Percentiles rank a stretch among this genome's conserved stretches.
phyloP scores from a whole-genome alignment of 805 yeast genomes.

The Pichia phayaonensis region DNA sequence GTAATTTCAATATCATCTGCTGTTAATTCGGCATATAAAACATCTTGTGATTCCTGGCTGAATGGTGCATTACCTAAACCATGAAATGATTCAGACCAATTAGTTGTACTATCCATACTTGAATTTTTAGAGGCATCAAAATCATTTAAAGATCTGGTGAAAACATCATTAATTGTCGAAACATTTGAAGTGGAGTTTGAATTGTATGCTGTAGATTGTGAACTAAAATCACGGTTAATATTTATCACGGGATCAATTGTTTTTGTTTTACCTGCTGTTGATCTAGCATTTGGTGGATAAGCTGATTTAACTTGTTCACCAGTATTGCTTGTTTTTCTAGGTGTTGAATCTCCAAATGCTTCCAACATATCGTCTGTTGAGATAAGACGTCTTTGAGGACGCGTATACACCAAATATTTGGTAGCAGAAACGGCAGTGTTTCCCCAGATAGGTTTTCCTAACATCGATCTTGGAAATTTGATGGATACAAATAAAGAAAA shows the following conservation, averaged over 20 bases:
- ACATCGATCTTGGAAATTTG: not conserved
- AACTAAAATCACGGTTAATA: constrained; percentile 11
- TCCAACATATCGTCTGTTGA: constrained; percentile 20
- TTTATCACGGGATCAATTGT: constrained; percentile 21
- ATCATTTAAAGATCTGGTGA: constrained; percentile 20
- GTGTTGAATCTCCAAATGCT: constrained; percentile 19
- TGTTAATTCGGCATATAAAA: constrained; percentile 55
- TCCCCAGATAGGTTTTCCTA: not conserved
- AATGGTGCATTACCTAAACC: constrained; percentile 84
- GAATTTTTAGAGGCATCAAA: constrained; percentile 8
- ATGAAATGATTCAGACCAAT: constrained; percentile 84
- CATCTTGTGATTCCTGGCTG: constrained; percentile 46
- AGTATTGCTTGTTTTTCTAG: not conserved
- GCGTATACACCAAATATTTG: not conserved
- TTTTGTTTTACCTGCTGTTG: not conserved
- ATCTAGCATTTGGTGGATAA: not conserved
- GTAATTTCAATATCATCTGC: constrained; percentile 82
- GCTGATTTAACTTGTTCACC: not conserved
- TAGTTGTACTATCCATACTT: constrained; percentile 26
- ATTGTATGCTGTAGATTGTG: not conserved
- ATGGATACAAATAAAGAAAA: not conserved
- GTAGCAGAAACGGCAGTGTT: not conserved
- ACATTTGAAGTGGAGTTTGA: constrained; percentile 1
- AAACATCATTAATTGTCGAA: constrained; percentile 14
- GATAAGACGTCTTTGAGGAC: constrained; percentile 1